Evolutionary conservation across 2,329 filamentous ascomycete species (phyloP).

Genomic region (Venturia asperata): DNA sequence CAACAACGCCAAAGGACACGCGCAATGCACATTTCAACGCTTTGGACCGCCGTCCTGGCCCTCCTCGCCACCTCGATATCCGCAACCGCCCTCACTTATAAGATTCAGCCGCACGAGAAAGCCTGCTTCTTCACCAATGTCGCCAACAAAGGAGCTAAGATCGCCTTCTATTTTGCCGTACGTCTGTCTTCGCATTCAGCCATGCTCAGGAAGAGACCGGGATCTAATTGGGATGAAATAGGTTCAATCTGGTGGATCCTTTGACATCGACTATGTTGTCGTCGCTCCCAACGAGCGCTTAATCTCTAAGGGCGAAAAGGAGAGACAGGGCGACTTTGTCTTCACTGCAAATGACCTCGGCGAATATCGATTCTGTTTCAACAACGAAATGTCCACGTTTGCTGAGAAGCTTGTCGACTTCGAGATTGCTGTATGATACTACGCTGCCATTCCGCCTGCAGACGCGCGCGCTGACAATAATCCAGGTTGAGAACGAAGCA

Average conservation of each 20-base stretch:
- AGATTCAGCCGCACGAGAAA: constrained; percentile 81
- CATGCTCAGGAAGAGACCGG: not conserved
- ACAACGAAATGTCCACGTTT: constrained; percentile 97
- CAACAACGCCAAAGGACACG: constrained; percentile 23
- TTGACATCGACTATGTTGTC: constrained; percentile 92
- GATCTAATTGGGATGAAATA: constrained; percentile 32
- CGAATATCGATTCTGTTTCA: constrained; percentile 96
- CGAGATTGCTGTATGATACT: constrained; percentile 68
- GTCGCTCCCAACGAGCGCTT: constrained; percentile 72
- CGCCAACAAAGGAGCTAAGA: constrained; percentile 72
- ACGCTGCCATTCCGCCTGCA: not conserved
- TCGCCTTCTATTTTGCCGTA: constrained; percentile 98
- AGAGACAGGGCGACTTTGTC: constrained; percentile 93
- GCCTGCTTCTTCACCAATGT: constrained; percentile 89
- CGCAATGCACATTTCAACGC: constrained; percentile 58
- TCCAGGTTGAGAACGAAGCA: constrained; percentile 81
- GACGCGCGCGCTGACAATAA: constrained; percentile 13
- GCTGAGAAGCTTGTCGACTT: constrained; percentile 97
- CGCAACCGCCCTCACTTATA: constrained; percentile 91
- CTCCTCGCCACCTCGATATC: constrained; percentile 62
- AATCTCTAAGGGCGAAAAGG: constrained; percentile 81
- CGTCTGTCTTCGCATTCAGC: constrained; percentile 30
- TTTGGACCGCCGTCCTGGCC: constrained; percentile 64
- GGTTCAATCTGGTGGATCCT: constrained; percentile 97
- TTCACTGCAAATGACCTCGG: constrained; percentile 84